Evolutionary conservation across 257 asterid species (phyloP).

Genomic region (Solanum ossicruentum): DNA sequence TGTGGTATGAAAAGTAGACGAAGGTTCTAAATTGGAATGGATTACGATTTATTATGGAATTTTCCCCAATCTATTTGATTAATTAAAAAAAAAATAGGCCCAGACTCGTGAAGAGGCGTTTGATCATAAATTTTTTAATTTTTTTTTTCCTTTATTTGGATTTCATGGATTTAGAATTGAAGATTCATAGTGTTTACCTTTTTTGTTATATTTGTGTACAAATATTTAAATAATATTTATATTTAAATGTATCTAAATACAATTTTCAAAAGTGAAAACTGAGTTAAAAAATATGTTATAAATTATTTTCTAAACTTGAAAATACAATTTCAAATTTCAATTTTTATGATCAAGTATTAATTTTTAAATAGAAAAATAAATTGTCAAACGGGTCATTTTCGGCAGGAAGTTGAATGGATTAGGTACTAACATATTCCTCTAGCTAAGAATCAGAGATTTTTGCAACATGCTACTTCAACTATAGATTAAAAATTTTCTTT

Average conservation of each 20-base stretch:
- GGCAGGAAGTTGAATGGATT: slow-evolving; percentile 11
- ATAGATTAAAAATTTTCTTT: too few relatives aligned
- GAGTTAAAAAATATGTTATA: not conserved
- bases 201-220: not conserved
- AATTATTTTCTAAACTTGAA: not conserved
- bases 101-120: too few relatives aligned
- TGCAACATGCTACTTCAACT: not conserved
- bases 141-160: not conserved
- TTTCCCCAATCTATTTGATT: not conserved
- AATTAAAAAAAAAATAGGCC: too few relatives aligned
- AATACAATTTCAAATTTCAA: not conserved
- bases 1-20: not conserved
- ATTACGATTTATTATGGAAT: not conserved
- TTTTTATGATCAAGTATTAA: not conserved
- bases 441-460: not conserved
- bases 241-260: not conserved
- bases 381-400: not conserved
- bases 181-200: not conserved
- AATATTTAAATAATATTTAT: not conserved
- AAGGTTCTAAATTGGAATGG: not conserved
- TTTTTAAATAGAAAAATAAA: not conserved
- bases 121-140: too few relatives aligned
- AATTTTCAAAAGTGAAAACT: not conserved
- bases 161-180: too few relatives aligned
- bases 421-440: not conserved